Evolutionary conservation across 345 rosid species (phyloP).

Genomic region (Litchi chinensis): DNA sequence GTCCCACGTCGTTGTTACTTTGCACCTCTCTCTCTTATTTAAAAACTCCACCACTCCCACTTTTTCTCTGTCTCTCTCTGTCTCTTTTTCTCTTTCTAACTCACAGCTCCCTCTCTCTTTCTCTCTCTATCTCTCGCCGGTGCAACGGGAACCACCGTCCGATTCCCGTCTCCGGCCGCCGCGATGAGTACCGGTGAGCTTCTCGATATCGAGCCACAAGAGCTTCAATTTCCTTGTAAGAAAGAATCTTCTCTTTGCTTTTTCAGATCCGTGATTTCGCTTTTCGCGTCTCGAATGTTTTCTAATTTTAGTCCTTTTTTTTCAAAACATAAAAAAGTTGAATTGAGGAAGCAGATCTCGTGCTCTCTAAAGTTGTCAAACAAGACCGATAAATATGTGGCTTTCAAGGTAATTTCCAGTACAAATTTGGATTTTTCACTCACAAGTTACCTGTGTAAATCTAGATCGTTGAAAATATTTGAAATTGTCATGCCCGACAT

Average conservation of each 20-base stretch:
- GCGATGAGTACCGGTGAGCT: slow-evolving; percentile 65
- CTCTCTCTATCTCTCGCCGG: background rate
- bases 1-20: slow-evolving; percentile 28
- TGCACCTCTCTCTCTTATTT: slow-evolving; percentile 14
- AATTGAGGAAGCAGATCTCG: slow-evolving; percentile 82
- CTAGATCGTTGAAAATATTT: slow-evolving; percentile 13
- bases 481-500: slow-evolving; percentile 5
- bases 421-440: background rate
- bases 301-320: background rate
- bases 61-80: background rate
- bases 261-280: slow-evolving; percentile 22
- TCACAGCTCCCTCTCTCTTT: background rate
- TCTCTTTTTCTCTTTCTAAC: background rate
- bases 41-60: slow-evolving; percentile 12
- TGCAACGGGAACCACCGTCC: background rate
- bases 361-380: slow-evolving; percentile 68
- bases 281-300: slow-evolving; percentile 11
- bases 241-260: background rate
- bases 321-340: slow-evolving; percentile 42
- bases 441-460: background rate
- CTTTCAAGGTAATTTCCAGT: slow-evolving; percentile 63
- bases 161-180: slow-evolving; percentile 13
- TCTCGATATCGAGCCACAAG: slow-evolving; percentile 70
- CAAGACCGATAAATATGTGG: slow-evolving; percentile 66
- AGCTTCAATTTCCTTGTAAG: slow-evolving; percentile 78